Evolutionary conservation across 1,139 yeast genomes (phyloP).

Genomic region (Taiozyma sp.): DNA sequence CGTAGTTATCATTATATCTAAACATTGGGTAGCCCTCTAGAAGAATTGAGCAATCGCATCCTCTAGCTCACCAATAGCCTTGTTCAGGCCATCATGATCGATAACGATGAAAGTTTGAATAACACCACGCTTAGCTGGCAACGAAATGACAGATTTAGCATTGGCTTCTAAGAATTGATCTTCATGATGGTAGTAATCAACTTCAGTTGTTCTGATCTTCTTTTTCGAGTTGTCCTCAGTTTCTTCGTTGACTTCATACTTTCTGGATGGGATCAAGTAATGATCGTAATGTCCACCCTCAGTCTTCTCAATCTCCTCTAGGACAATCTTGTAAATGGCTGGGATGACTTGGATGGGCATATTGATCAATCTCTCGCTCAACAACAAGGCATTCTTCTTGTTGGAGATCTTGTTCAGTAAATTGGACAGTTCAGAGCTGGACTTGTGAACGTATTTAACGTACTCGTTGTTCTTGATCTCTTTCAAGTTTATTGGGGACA

Average conservation of each 20-base stretch:
- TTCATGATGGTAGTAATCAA: slow-evolving; percentile 78
- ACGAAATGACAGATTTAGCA: slow-evolving; percentile 65
- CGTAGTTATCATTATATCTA: neutral
- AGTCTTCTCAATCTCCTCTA: slow-evolving; percentile 66
- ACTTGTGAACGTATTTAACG: slow-evolving; percentile 43
- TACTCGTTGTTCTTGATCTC: slow-evolving; percentile 42
- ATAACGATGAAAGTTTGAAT: slow-evolving; percentile 71
- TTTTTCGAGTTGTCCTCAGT: slow-evolving; percentile 36
- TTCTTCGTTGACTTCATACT: slow-evolving; percentile 61
- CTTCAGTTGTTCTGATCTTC: slow-evolving; percentile 34
- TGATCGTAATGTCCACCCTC: slow-evolving; percentile 58
- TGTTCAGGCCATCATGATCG: slow-evolving; percentile 39
- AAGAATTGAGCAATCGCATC: slow-evolving; percentile 41
- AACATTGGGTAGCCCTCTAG: neutral
- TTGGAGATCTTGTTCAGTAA: slow-evolving; percentile 59
- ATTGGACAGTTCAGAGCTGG: slow-evolving; percentile 57
- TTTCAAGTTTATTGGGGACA: slow-evolving; percentile 63
- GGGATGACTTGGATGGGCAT: slow-evolving; percentile 98
- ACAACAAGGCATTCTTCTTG: slow-evolving; percentile 61
- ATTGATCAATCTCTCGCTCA: slow-evolving; percentile 86
- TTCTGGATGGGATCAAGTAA: slow-evolving; percentile 76
- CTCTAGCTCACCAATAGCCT: slow-evolving; percentile 55
- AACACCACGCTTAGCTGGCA: slow-evolving; percentile 73
- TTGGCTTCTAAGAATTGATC: slow-evolving; percentile 71
- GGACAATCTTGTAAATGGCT: slow-evolving; percentile 81